Conservation (phyloP, 805 yeast species). For the Lipomyces sp. region DNA sequence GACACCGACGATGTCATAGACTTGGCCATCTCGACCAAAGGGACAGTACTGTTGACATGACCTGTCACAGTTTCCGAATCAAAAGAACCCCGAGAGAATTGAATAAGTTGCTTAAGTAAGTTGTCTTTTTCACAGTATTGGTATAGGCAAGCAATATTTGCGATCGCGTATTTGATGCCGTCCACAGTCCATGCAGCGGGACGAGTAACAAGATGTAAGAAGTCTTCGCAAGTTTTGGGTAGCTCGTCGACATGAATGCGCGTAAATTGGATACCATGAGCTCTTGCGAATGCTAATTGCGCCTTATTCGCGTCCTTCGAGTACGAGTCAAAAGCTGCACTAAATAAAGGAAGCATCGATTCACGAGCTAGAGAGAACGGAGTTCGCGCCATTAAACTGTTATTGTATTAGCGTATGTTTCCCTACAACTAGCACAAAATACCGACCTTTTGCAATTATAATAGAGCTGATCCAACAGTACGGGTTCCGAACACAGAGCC, state of each 20-base stretch:
- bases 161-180: conserved; percentile 31
- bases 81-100: not conserved
- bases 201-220: conserved; percentile 23
- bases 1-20: conserved; percentile 3
- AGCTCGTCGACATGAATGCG: conserved; percentile 17
- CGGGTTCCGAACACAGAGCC: conserved; percentile 19
- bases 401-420: conserved; percentile 1
- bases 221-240: conserved; percentile 1
- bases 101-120: conserved; percentile 14
- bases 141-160: conserved; percentile 28
- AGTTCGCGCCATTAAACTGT: conserved; percentile 14
- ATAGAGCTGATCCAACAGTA: conserved; percentile 30
- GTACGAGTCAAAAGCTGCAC: conserved; percentile 9
- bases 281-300: conserved; percentile 19
- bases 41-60: not conserved
- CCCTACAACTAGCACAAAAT: not conserved
- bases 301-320: conserved; percentile 19
- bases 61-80: not conserved
- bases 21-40: not conserved
- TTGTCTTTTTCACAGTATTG: conserved; percentile 21
- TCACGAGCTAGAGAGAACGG: conserved; percentile 24
- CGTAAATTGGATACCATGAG: conserved; percentile 24
- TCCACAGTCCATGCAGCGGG: conserved; percentile 31
- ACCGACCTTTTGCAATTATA: conserved; percentile 29
- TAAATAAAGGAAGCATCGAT: conserved; percentile 21